Base-by-base conservation (phyloP, 2,329 filamentous ascomycete genomes). In the Scytalidium sp. region DNA sequence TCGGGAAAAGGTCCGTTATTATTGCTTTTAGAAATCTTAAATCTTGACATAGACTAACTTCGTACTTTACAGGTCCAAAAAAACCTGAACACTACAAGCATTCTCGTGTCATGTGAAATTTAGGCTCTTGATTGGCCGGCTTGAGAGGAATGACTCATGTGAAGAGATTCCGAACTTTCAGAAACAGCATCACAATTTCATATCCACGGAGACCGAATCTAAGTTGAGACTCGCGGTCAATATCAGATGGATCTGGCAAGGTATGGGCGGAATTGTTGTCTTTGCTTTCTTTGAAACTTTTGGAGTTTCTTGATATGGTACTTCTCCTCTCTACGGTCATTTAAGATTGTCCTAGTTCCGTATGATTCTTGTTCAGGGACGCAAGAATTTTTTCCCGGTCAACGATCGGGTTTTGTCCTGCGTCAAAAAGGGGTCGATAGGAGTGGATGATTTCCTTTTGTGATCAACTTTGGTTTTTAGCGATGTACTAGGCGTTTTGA, bases 371-470 rank as follows among this genome's bases (percentile, higher is more conserved):
- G 39, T 59, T 70, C 67, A 65, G 67, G 56, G 66, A 59, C 67
- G 64, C 65, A 71, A 68, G 68, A 60, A 65, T 72, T 72, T 71
- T n/a, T 73, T 68, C 68, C 68, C 68, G 64, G 64, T 65, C 62
- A 56, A 46, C 45, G 58, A 54, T 41, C 52, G 56, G 55, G 53
- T 61, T 60, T 59, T 59, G 52, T 56, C 56, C 7, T 59, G 49
- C 55, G 55, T 61, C 55, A 57, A 48, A 43, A 50, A 27, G 49
- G 55, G 51, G 50, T 54, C 17, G 51, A 50, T 43, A 51, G 67
- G 27, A 71, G 74, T 49, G 72, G 70, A 3, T 57, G n/a, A 73
- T 70, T 9, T 57, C 67, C n/a, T 67, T 67, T 27, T 75, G 73
- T 49, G 72, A 72, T 49, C 66, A 67, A 49, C 71, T 75, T 61